Base-by-base conservation (phyloP, 2,329 filamentous ascomycete species). In the Nothophoma quercina region DNA sequence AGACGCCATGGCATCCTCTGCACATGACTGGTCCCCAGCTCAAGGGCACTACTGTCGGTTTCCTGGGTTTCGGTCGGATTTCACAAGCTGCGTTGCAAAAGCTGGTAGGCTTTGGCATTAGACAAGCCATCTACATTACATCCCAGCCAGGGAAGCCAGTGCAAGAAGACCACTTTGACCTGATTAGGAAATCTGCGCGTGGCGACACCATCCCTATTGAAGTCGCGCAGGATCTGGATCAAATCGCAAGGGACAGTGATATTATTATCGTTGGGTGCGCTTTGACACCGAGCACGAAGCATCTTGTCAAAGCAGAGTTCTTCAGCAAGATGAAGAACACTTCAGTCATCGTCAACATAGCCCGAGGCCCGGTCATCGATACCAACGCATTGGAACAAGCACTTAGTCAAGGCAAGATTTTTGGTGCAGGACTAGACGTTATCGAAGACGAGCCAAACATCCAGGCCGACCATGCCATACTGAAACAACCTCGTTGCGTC, bases 301-400 rank as follows among this genome's bases (percentile, higher is more conserved):
- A 71, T 48, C 47, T 71, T 2, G 58, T 71, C 6, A 59, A 58
- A 29, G 55, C 56, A 2, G 55, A 62, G 7, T 71, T 71, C 55
- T 78, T 85, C 22, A 69, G 54, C 1, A 70, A 72, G 59, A 83
- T 82, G 78, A 84, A 83, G 67, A 72, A 77, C 15, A 78, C 79
- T 0, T 78, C 82, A 0, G 75, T 85, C 5, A 70, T 85, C 21
- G 75, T 85, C 47, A 85, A 85, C 59, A 85, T 83, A 0, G 83
- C 82, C 5, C 75, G 83, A 18, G 83, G 83, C 0, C 78, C 79
- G 2, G 76, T 85, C 15, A 78, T 85, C 26, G 80, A 85, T 58
- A 83, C 85, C 49, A 73, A 74, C 3, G 81, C 81, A 1, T 70
- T 85, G 7, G 81, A 81, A 0, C 72, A 75, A 1, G 81, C 80